Base-by-base conservation (phyloP, 192 early-diverging fungal species). In the Geranomyces michiganensis region DNA sequence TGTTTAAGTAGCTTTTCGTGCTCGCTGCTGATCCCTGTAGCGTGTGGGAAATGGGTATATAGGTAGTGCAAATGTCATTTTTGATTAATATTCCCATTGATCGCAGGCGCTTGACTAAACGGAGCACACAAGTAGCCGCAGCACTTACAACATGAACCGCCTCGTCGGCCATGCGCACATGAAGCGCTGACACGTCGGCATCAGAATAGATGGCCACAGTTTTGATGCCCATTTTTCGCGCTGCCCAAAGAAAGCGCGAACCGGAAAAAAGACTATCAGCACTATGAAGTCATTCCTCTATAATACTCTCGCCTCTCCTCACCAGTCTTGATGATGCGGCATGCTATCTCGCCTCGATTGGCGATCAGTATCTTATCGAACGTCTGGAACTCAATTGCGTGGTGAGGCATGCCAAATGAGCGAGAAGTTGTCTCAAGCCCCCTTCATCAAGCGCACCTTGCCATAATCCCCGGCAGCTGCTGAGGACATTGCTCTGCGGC, bases 311-410 rank as follows among this genome's bases (percentile, higher is more conserved):
- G 19, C 46, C 10, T 10, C 46, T 14, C 19, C 22, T 26, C 27
- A 30, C 27, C 58, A 32, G 58, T 60, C 29, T 32, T 60, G 92
- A 61, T 87, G 82, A 80, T 55, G 26, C 61, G 56, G 58, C 47
- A 74, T 22, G 72, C 72, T 26, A 71, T 63, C 26, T 67, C 56
- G 21, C 89, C 90, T 78, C 96, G 87, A 78, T 98, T 98, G 48
- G 94, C 96, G 68, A 98, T 92, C 55, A 98, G 85, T 56, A 98
- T 95, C 81, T 98, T 98, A 83, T 95, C 90, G 77, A 98, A 96
- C 7, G 58, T 60, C 58, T 60, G 10, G 3, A 10, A 3, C 3
- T 10, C 5, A 41, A 3, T 7, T 41, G 36, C 36, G 36, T 41
- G 36, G 36, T 41, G 36, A 41, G 3, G 36, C 3, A 10, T 10